Evolutionary conservation across 2,329 filamentous ascomycete genomes (phyloP), one percentile per base, ranked within the genome.

Genomic region (Diaporthe australafricana): DNA sequence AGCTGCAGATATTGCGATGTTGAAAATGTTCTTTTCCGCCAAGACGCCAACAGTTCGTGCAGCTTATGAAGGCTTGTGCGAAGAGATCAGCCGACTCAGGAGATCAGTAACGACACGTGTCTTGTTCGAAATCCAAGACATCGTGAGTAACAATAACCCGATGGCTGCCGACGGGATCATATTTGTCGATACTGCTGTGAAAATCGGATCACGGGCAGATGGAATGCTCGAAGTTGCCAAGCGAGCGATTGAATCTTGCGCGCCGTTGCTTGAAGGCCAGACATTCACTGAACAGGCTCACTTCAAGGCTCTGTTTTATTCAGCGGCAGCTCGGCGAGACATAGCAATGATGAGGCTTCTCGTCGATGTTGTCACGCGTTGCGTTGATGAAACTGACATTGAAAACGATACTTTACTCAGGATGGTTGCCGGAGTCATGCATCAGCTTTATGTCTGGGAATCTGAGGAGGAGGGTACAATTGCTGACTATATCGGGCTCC

Each of bases 31-130:
- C 20, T 56, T 56, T 4, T 56, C 53, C 11, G 30, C 38, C 2
- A 56, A 22, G n/a, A 9, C 53, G 14, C 53, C 53, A 2, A 38
- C 53, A 56, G 32, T 22, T 11, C 7, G 20, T 20, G 53, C 53
- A 8, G 5, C 1, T 0, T 56, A 38, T 38, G 53, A 56, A 9
- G 0, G 5, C 3, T 22, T 56, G 3, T 38, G 53, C 5, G 0
- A 3, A 4, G 16, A 11, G 9, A 11, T 3, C 8, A 16, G 1
- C 2, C 0, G 1, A 6, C 25, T 38, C 0, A 3, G 16, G 9
- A 5, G 11, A 16, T 11, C 32, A 14, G 5, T 11, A 3, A 5
- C 8, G 12, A 32, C 53, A 8, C 32, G 53, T 4, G 20, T 56
- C 0, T 20, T 56, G 4, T 38, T 56, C 32, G 53, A 56, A 3